Conservation (phyloP, 805 yeast genomes). For the Saccharomycopsis sp. region DNA sequence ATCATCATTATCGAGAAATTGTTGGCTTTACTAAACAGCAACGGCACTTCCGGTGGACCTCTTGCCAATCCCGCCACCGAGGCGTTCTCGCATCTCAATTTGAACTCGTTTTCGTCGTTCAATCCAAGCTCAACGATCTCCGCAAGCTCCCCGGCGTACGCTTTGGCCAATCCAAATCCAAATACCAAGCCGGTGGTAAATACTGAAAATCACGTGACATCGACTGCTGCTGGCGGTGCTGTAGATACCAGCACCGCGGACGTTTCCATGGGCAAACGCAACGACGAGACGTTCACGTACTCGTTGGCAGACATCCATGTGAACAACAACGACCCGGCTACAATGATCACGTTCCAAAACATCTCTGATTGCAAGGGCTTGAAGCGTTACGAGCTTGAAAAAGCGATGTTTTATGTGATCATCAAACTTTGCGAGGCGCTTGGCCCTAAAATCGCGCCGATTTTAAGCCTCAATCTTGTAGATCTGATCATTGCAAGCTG, state of each 20-base stretch:
- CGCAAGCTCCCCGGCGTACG: neutral
- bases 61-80: conserved; percentile 6
- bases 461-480: conserved; percentile 15
- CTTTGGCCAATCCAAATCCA: neutral
- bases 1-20: conserved; percentile 15
- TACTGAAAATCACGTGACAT: too few relatives aligned
- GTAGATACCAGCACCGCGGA: too few relatives aligned
- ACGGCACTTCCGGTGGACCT: neutral
- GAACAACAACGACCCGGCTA: conserved; percentile 5
- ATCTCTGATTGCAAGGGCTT: conserved; percentile 15
- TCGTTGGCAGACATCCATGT: neutral
- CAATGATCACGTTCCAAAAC: conserved; percentile 5
- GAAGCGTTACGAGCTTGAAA: conserved; percentile 18
- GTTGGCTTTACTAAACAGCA: conserved; percentile 5
- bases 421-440: conserved; percentile 18
- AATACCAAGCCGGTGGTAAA: neutral
- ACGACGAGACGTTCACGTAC: conserved; percentile 6
- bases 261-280: neutral
- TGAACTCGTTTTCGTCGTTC: conserved; percentile 16
- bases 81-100: conserved; percentile 3
- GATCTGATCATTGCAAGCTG: conserved; percentile 15
- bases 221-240: too few relatives aligned
- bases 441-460: conserved; percentile 14
- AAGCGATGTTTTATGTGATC: conserved; percentile 17
- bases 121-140: conserved; percentile 1